These are phyloP conservation scores for Termitomyces sp. DNA, from an alignment of 768 basidiomycete species.

Conservation along the genomic window DNA sequence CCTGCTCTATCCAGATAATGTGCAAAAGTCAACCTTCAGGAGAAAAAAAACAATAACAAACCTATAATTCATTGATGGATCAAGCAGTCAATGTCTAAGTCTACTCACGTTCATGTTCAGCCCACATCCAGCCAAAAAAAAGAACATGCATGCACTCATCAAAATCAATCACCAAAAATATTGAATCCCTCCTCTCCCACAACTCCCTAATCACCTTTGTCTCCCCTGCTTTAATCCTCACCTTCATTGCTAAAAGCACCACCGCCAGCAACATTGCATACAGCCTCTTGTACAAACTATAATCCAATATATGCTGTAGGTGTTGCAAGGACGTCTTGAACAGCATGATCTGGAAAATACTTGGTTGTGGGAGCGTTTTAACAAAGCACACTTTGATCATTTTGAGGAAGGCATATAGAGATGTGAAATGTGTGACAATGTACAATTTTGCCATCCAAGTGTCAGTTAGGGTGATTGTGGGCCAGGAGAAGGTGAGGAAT, in stretches of 20 bases:
- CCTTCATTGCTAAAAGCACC: constrained; percentile 59
- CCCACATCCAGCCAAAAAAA: no score
- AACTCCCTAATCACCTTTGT: constrained; percentile 59
- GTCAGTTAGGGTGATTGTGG: constrained; percentile 75
- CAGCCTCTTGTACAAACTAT: constrained; percentile 64
- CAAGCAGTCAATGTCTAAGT: no score
- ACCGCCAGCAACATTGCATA: constrained; percentile 70
- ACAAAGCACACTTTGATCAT: constrained; percentile 72
- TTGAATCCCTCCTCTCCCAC: constrained; percentile 70
- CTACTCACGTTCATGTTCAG: no score
- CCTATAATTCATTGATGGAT: no score
- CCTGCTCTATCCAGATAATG: no score
- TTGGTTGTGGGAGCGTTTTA: no score
- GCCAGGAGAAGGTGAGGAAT: constrained; percentile 83
- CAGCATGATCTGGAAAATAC: no score
- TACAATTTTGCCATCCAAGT: constrained; percentile 67
- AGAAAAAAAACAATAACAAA: no score
- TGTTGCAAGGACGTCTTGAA: constrained; percentile 67
- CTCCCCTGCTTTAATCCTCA: constrained; percentile 64
- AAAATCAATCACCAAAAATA: constrained; percentile 72
- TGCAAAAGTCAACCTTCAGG: no score
- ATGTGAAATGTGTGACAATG: constrained; percentile 72
- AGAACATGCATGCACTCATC: constrained; percentile 76
- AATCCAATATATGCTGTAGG: constrained; percentile 67
- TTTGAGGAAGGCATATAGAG: constrained; percentile 71